A percentile compares a stretch with the other conserved stretches of the same genome.
Conservation (phyloP, 2,329 filamentous ascomycete species). For the Calycina herbarum region DNA sequence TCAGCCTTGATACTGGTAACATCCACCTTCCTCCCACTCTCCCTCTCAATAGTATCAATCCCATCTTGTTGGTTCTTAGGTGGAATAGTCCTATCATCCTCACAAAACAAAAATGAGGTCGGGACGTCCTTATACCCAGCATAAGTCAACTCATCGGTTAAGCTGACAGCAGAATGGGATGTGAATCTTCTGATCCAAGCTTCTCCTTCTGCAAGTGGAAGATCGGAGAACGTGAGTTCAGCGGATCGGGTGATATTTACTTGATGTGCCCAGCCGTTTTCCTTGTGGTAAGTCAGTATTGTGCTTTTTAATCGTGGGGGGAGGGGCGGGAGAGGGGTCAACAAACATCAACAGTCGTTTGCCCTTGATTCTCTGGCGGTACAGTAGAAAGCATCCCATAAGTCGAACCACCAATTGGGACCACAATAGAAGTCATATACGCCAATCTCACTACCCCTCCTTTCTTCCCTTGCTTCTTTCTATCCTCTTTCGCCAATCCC, state of each 20-base stretch:
- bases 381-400: constrained; percentile 5
- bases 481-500: constrained; percentile 39
- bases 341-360: constrained; percentile 14
- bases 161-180: constrained; percentile 40
- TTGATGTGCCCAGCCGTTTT: constrained; percentile 4
- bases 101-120: constrained; percentile 43
- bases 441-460: constrained; percentile 39
- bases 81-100: constrained; percentile 39
- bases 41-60: constrained; percentile 41
- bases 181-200: constrained; percentile 26
- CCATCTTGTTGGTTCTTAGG: constrained; percentile 36
- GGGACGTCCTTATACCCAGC: constrained; percentile 44
- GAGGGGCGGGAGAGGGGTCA: background rate
- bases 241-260: constrained; percentile 16
- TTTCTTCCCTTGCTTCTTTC: constrained; percentile 39
- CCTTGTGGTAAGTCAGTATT: constrained; percentile 13
- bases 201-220: constrained; percentile 32
- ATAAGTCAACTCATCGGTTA: constrained; percentile 40
- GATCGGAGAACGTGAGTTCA: constrained; percentile 30
- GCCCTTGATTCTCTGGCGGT: constrained; percentile 8
- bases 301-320: background rate
- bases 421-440: constrained; percentile 20
- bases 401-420: constrained; percentile 12
- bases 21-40: constrained; percentile 41
- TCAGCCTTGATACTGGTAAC: constrained; percentile 40